Evolutionary conservation across 1,284 basidiomycete species (phyloP).

Genomic region (Tilletiopsis washingtonensis): DNA sequence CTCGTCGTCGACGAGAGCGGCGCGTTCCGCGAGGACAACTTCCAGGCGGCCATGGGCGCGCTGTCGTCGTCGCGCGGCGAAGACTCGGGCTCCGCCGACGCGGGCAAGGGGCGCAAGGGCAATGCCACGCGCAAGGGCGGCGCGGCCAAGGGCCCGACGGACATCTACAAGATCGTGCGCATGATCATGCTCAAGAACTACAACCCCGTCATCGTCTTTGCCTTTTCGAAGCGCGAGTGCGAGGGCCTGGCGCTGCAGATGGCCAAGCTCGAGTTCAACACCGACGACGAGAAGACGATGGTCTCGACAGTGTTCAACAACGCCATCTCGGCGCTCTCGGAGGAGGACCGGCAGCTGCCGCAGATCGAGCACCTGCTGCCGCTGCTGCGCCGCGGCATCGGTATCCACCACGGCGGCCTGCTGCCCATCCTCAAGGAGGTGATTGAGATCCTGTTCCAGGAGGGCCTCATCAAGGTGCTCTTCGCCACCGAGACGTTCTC

Average conservation of each 20-base stretch:
- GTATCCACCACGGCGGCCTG: constrained; percentile 96
- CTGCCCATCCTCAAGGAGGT: constrained; percentile 97
- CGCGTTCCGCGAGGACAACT: constrained; percentile 94
- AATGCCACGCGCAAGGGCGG: constrained; percentile 72
- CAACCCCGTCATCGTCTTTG: constrained; percentile 97
- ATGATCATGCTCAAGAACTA: constrained; percentile 99
- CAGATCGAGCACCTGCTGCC: constrained; percentile 92
- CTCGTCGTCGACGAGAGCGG: constrained; percentile 96
- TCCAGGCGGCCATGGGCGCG: constrained; percentile 94
- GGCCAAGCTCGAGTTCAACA: constrained; percentile 94
- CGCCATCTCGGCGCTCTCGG: constrained; percentile 79
- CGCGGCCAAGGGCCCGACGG: constrained; percentile 94
- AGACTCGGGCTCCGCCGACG: constrained; percentile 73
- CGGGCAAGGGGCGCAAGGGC: constrained; percentile 58
- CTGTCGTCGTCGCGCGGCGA: constrained; percentile 70
- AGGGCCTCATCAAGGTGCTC: constrained; percentile 96
- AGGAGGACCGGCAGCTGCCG: constrained; percentile 80
- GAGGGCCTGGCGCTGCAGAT: constrained; percentile 83
- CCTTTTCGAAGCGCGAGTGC: constrained; percentile 97
- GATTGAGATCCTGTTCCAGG: constrained; percentile 98
- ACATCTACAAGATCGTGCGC: constrained; percentile 96
- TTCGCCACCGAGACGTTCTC: constrained; percentile 99
- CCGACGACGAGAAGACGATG: constrained; percentile 78
- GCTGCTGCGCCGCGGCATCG: constrained; percentile 87
- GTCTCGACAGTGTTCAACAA: constrained; percentile 87